Percentiles rank a stretch among this genome's conserved stretches.
These are phyloP conservation scores for Mycena galericulata DNA, from an alignment of 768 basidiomycete genomes.

Conservation along the genomic window DNA sequence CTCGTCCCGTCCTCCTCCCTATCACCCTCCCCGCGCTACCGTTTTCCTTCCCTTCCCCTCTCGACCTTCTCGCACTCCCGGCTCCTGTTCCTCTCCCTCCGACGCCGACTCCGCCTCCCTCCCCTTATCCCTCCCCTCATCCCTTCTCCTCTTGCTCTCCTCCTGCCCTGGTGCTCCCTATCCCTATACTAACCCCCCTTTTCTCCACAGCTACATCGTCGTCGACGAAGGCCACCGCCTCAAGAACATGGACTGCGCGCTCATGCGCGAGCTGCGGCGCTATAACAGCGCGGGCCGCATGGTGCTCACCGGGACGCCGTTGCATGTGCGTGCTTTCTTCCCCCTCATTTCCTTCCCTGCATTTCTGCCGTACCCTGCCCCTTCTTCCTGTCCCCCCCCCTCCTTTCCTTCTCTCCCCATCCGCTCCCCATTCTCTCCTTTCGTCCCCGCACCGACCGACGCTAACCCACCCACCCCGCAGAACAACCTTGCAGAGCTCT, in stretches of 20 bases:
- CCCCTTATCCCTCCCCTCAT: no score
- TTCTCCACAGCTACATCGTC: conserved; percentile 86
- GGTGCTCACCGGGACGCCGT: conserved; percentile 95
- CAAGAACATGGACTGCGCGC: conserved; percentile 93
- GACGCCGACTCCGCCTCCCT: no score
- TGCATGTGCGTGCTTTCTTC: conserved; percentile 75
- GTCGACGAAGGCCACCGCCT: conserved; percentile 96
- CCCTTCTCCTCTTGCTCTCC: no score
- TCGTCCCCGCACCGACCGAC: not conserved
- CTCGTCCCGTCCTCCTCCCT: no score
- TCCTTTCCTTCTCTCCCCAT: no score
- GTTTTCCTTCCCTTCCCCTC: no score
- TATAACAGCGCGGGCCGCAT: conserved; percentile 88
- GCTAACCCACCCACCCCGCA: conserved; percentile 50
- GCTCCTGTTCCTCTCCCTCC: no score
- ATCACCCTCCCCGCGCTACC: no score
- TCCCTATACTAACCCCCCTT: conserved; percentile 33
- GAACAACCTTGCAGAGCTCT: conserved; percentile 96
- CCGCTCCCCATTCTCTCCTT: no score
- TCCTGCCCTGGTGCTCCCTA: conserved; percentile 31
- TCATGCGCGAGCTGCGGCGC: conserved; percentile 91
- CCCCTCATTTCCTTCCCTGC: conserved; percentile 1
- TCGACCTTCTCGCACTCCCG: no score
- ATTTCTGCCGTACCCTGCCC: no score
- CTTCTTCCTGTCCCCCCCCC: no score